Evolutionary conservation across 1,139 yeast genomes (phyloP).

Genomic region (Debaryomyces coudertii): DNA sequence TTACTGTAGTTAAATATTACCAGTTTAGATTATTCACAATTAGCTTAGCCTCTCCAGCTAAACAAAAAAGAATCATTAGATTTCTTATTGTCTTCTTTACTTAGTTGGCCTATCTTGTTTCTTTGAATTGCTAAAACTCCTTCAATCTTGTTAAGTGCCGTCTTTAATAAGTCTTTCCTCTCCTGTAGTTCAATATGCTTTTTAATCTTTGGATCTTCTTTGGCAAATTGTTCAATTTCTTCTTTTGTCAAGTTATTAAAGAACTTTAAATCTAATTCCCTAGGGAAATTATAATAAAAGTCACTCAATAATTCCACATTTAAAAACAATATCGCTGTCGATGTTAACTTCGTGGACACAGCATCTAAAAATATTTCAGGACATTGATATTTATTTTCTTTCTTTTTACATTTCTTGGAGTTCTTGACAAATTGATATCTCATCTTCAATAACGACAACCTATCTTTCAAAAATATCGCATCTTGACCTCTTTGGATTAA

Average conservation of each 20-base stretch:
- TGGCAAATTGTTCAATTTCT: conserved; percentile 86
- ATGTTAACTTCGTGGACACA: conserved; percentile 86
- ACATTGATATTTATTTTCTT: conserved; percentile 84
- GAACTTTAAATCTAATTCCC: conserved; percentile 82
- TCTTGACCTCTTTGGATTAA: conserved; percentile 77
- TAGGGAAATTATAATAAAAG: conserved; percentile 93
- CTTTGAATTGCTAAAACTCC: conserved; percentile 80
- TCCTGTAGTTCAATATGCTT: conserved; percentile 92
- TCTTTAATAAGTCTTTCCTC: conserved; percentile 82
- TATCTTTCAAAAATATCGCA: conserved; percentile 79
- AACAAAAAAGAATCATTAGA: conserved; percentile 14
- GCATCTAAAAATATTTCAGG: conserved; percentile 94
- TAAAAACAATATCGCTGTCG: conserved; percentile 88
- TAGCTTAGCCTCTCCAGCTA: conserved; percentile 13
- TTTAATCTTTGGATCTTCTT: conserved; percentile 90
- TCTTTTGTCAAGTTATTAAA: conserved; percentile 66
- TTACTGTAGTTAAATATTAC: background rate
- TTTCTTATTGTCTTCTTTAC: conserved; percentile 9
- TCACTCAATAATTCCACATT: conserved; percentile 94
- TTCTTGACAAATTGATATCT: conserved; percentile 77
- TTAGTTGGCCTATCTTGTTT: conserved; percentile 22
- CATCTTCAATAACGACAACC: conserved; percentile 72
- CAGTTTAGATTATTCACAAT: background rate
- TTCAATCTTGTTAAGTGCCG: conserved; percentile 85
- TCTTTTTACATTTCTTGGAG: conserved; percentile 69